Conservation (phyloP, 2,329 filamentous ascomycete species). For the Chlorencoelia australis region DNA sequence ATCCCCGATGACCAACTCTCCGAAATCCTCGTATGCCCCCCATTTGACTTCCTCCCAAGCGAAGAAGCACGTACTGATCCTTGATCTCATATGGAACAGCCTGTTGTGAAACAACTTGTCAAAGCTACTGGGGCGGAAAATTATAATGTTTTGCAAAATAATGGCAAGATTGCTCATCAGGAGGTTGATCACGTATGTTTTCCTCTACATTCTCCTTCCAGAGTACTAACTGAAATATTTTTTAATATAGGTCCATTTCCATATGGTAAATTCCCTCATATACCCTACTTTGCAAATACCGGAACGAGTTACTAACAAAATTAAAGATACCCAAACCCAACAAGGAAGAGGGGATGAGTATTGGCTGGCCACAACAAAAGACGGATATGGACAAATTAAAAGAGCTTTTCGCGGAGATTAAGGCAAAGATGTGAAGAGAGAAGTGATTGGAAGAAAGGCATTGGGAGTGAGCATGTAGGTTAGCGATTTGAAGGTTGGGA, state of each 20-base stretch:
- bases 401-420: conserved; percentile 71
- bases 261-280: no score
- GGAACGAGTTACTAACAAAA: not conserved
- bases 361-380: conserved; percentile 68
- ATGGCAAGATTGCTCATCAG: conserved; percentile 85
- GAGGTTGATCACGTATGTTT: conserved; percentile 74
- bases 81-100: conserved; percentile 33
- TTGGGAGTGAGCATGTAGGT: not conserved
- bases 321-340: conserved; percentile 87
- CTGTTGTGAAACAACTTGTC: conserved; percentile 80
- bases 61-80: not conserved
- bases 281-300: conserved; percentile 22
- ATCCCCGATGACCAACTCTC: conserved; percentile 80
- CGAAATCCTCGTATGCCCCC: conserved; percentile 61
- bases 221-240: not conserved
- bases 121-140: conserved; percentile 63
- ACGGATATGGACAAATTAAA: conserved; percentile 77
- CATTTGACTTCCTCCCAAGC: conserved; percentile 2
- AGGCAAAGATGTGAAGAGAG: conserved; percentile 66
- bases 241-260: conserved; percentile 67
- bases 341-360: conserved; percentile 63
- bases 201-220: not conserved
- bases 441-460: not conserved
- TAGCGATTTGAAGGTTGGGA: not conserved
- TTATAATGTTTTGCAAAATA: conserved; percentile 96